phyloP scores from a whole-genome alignment of 495 filamentous ascomycete species.

The Neurospora tetrasperma region DNA sequence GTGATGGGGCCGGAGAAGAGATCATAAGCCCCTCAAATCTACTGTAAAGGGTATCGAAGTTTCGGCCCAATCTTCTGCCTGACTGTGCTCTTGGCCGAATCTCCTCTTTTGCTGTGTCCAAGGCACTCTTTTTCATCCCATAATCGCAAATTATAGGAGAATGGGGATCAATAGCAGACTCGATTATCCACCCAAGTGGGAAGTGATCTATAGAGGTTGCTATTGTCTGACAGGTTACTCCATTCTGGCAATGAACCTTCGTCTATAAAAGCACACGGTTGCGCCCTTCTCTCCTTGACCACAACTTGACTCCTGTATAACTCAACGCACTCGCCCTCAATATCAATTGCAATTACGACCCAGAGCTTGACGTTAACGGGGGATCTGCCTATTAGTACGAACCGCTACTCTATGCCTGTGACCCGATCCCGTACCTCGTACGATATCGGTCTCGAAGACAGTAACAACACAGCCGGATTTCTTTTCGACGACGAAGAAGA shows the following conservation, averaged over 20 bases:
- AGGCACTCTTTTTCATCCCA: background rate
- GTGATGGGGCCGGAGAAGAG: background rate
- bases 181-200: background rate
- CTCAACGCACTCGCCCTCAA: background rate
- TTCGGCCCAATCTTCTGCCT: background rate
- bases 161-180: background rate
- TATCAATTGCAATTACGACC: background rate
- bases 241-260: background rate
- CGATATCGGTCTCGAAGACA: constrained; percentile 54
- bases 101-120: background rate
- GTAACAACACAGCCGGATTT: constrained; percentile 62
- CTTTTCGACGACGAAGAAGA: constrained; percentile 77
- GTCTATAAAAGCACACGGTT: background rate
- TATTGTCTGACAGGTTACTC: background rate
- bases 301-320: background rate
- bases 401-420: constrained; percentile 85
- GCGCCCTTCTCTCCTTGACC: background rate
- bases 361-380: constrained; percentile 9
- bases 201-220: background rate
- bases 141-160: background rate
- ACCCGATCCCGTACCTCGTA: constrained; percentile 52
- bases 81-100: background rate
- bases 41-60: background rate
- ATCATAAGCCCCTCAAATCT: background rate
- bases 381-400: constrained; percentile 40